Base-by-base conservation (phyloP, 345 rosid species). In the Lumnitzera littorea region DNA sequence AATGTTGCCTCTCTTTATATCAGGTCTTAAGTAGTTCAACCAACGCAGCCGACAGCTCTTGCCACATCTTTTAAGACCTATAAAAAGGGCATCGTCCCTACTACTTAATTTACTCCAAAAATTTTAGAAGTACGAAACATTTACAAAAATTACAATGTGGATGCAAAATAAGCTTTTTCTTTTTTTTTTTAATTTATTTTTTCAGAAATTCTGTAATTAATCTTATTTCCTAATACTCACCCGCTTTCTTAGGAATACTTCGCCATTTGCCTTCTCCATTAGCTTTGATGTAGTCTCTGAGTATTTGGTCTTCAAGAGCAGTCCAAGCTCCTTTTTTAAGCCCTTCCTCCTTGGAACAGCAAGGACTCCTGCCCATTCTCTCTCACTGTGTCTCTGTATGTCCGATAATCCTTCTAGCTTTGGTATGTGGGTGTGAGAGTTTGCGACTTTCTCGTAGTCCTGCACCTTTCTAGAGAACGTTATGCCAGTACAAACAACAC, bases 261-360 rank as follows among this genome's bases (percentile, higher is more conserved):
- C 76, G 52, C 83, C 80, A 76, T 36, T 76, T 76, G 43, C 80
- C 78, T 60, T 70, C 80, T 1, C 84, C 84, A 15, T 73, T 64
- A 36, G 61, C 67, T 23, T 52, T 69, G 67, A 80, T 57, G 68
- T 72, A 64, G 24, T 69, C 81, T 0, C 24, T 48, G 36, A 76
- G 84, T 36, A 67, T 62, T 61, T 67, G 46, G 68, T 76, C 84
- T 62, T 76, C 84, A 13, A 4, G 48, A 51, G 75, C 62, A 11
- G 78, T 74, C 84, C 84, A 80, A 41, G 77, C 63, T 62, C 79
- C 77, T 72, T 54, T 73, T 46, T 62, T 72, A 56, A 75, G 66
- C 41, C 72, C 76, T 12, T 56, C 69, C 43, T 36, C 57, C 62
- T 66, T 73, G 3, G 72, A n/a, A 17, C 78, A 70, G 54, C 73